A percentile compares a stretch with the other conserved stretches of the same genome.
Conservation (phyloP, 2,329 filamentous ascomycete species). For the Calonectria leucothoes region DNA sequence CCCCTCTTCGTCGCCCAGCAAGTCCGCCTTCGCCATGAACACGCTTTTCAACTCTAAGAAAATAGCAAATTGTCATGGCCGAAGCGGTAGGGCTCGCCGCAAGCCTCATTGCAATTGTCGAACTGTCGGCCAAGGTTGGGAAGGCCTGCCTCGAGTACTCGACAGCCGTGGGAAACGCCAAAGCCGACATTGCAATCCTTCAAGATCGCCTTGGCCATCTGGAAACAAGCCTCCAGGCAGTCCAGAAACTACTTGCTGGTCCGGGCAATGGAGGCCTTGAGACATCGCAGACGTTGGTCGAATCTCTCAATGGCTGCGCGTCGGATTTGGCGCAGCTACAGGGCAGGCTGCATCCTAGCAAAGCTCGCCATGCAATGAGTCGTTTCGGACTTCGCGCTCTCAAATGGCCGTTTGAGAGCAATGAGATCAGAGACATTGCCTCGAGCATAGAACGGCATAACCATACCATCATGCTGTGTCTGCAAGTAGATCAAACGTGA, state of each 20-base stretch:
- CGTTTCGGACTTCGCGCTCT: conserved; percentile 14
- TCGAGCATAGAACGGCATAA: conserved; percentile 3
- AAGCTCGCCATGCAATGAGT: conserved; percentile 15
- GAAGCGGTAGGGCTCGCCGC: not conserved
- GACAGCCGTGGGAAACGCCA: conserved; percentile 7
- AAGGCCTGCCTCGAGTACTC: not conserved
- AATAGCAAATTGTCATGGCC: not conserved
- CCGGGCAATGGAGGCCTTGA: not conserved
- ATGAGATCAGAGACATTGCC: conserved; percentile 12
- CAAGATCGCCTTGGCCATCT: conserved; percentile 1
- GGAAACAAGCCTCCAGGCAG: not conserved
- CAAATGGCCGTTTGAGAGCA: conserved; percentile 24
- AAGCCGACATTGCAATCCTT: conserved; percentile 12
- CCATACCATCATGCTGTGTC: not conserved
- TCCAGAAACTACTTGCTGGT: conserved; percentile 2
- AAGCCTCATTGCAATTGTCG: conserved; percentile 6
- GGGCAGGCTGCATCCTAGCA: conserved; percentile 11
- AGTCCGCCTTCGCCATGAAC: no score
- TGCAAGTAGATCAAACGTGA: conserved; percentile 9
- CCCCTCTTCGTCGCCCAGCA: no score
- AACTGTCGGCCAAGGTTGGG: conserved; percentile 10
- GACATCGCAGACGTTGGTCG: conserved; percentile 12
- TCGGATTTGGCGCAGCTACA: conserved; percentile 8
- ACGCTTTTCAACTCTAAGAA: not conserved
- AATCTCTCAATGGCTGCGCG: conserved; percentile 8